Base-by-base conservation (phyloP, 2,329 filamentous ascomycete species). In the Niveomyces coronatus region DNA sequence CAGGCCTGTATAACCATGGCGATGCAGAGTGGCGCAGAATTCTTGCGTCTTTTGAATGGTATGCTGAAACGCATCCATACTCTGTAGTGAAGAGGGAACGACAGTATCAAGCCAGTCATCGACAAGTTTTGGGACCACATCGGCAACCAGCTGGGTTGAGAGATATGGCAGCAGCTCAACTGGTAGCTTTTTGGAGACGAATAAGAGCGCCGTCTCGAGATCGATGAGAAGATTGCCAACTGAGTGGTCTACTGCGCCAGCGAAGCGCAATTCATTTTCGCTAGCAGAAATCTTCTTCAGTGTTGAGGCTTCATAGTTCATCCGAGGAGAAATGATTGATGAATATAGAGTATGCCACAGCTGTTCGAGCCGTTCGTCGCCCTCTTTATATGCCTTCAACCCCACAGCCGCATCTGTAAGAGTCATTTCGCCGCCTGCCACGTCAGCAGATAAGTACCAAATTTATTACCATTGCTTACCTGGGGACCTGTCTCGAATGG, bases 41-140 rank as follows among this genome's bases (percentile, higher is more conserved):
- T 61, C 56, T 18, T 67, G 64, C 0, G 85, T 75, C 29, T 73
- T 65, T 27, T 73, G 67, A n/a, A 94, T 70, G 6, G 79, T 72
- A 2, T 65, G 63, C 49, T 93, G 78, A 50, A 94, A 95, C 2
- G 64, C 65, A 8, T 67, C 65, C 57, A 95, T 78, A 9, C 81
- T 78, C 9, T 72, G 67, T 9, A 94, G 65, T 0, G 83, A 80
- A 2, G 80, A 67, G 1, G 91, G 89, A 1, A 98, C 79, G 1
- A 78, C 75, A 11, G 76, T 70, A 22, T 84, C 75, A 7, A 98
- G 70, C 81, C 86, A 94, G 4, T 71, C 67, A 4, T 71, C 71
- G 28, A 86, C 79, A 9, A 95, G 67, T 16, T 75, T 74, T 5
- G 75, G 69, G 8, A 80, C 70, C 9, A 94, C 59, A 27, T 73